A percentile compares a stretch with the other conserved stretches of the same genome.
Evolutionary conservation across 2,329 filamentous ascomycete species (phyloP).

Genomic region (Fusarium torulosum): DNA sequence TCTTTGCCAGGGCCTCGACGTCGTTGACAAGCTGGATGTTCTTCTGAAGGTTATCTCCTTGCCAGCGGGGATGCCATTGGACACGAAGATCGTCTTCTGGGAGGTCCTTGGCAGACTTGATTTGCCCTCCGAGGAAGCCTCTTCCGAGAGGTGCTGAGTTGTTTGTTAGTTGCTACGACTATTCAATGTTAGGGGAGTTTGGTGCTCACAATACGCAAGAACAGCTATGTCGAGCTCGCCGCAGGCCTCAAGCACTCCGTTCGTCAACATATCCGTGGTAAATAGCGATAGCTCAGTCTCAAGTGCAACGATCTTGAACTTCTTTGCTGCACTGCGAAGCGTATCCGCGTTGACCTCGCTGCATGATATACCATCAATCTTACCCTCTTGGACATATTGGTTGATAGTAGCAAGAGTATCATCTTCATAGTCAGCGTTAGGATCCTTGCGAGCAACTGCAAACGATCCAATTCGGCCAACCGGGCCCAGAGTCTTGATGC

Average conservation of each 20-base stretch:
- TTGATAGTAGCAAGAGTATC: constrained; percentile 58
- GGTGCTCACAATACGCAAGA: constrained; percentile 68
- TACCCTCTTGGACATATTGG: constrained; percentile 61
- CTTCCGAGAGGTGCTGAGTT: constrained; percentile 60
- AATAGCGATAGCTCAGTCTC: constrained; percentile 65
- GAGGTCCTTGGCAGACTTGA: constrained; percentile 67
- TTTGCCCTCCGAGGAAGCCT: constrained; percentile 64
- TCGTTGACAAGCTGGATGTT: constrained; percentile 72
- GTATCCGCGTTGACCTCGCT: constrained; percentile 61
- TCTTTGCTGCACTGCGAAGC: constrained; percentile 58
- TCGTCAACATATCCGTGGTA: constrained; percentile 57
- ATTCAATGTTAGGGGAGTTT: neutral
- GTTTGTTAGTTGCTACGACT: constrained; percentile 16
- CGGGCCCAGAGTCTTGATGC: constrained; percentile 56
- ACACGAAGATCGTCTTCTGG: constrained; percentile 62
- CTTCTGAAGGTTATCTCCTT: constrained; percentile 69
- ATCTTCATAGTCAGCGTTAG: constrained; percentile 60
- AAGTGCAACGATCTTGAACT: constrained; percentile 58
- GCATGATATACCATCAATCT: constrained; percentile 62
- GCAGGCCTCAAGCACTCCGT: constrained; percentile 64
- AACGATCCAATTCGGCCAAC: constrained; percentile 68
- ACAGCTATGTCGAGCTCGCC: constrained; percentile 74
- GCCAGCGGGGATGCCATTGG: constrained; percentile 66
- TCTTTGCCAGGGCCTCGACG: constrained; percentile 67
- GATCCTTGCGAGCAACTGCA: constrained; percentile 68